Evolutionary conservation across 108 stramenopile genomes (phyloP), one percentile per base, ranked within the genome.

Genomic region (Nitzschia palea): DNA sequence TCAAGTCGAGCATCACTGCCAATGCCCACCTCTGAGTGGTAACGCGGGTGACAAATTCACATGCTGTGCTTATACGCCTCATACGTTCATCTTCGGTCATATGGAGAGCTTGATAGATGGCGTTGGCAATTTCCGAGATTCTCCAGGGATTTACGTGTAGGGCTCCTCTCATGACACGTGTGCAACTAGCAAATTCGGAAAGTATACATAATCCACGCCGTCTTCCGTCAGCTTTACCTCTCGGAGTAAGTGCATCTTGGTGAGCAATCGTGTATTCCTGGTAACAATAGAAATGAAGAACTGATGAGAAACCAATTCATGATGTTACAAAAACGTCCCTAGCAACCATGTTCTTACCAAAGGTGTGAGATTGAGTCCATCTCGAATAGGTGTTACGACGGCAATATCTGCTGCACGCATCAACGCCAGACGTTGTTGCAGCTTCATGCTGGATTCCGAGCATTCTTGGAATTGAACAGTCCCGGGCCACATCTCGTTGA

Each of bases 121-220:
- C 87, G 18, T 76, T 85, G n/a, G 91, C 88, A 64, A 93, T 86
- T 55, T 93, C 89, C 9, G 91, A 90, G 34, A 90, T 83, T 53
- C 90, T 95, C 95, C 95, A 96, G 8, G 95, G 95, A 71, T 96
- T 96, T 25, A 91, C 86, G 68, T 90, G 90, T 52, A 95, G 56
- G 17, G 98, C 96, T 25, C 99, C 99, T 44, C 93, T 78, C 94
- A 99, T 94, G 23, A 99, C 97, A 31, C 99, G 77, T 32, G 97
- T 96, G 57, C 93, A 96, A 54, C 87, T 86, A 71, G 96, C 74
- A 82, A 96, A 78, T 67, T 92, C 80, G 66, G 85, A 84, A 54
- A 96, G 78, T 71, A 99, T 77, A 66, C 89, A 87, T 4, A 97
- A 64, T 27, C 98, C 99, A 2, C 99, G 80, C 52, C 81, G 89